These are phyloP conservation scores for Cladosporium sp. DNA, from an alignment of 2,329 filamentous ascomycete genomes.

Conservation along the genomic window DNA sequence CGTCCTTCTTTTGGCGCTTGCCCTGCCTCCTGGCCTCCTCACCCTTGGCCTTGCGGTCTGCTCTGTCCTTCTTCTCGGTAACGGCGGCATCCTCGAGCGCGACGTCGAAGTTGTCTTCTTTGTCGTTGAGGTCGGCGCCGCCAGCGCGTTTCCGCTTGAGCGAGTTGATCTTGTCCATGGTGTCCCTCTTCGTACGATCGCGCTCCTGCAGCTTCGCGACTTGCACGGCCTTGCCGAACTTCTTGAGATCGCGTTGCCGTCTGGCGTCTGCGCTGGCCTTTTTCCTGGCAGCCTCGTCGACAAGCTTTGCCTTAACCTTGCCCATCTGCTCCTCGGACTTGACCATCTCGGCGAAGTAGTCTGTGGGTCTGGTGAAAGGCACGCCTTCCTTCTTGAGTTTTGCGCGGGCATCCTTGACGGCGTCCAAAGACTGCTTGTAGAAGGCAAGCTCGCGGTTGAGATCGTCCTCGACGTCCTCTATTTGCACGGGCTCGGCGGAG, in stretches of 20 bases:
- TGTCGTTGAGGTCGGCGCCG: conserved; percentile 62
- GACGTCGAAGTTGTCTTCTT: conserved; percentile 89
- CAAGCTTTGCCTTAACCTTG: conserved; percentile 87
- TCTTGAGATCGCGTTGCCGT: conserved; percentile 92
- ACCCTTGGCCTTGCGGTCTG: conserved; percentile 41
- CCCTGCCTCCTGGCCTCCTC: conserved; percentile 45
- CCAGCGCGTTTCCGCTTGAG: conserved; percentile 94
- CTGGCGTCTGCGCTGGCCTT: conserved; percentile 90
- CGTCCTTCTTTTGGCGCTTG: conserved; percentile 91
- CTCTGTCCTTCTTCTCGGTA: conserved; percentile 47
- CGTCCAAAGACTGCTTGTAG: conserved; percentile 83
- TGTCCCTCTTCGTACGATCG: conserved; percentile 86
- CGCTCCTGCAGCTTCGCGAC: conserved; percentile 94
- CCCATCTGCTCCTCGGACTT: conserved; percentile 99
- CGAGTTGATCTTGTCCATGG: conserved; percentile 90
- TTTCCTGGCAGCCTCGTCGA: conserved; percentile 88
- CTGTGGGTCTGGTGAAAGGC: conserved; percentile 81
- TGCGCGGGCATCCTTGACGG: conserved; percentile 70
- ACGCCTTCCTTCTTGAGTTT: conserved; percentile 78
- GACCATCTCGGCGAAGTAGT: conserved; percentile 99
- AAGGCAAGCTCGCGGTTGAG: conserved; percentile 89
- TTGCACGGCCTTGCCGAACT: conserved; percentile 98
- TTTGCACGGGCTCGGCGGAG: conserved; percentile 66
- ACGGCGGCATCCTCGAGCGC: conserved; percentile 70
- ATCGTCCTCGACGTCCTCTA: conserved; percentile 86